Evolutionary conservation across 495 filamentous ascomycete genomes (phyloP), one percentile per base, ranked within the genome.

Genomic region (Copromyces sp.): DNA sequence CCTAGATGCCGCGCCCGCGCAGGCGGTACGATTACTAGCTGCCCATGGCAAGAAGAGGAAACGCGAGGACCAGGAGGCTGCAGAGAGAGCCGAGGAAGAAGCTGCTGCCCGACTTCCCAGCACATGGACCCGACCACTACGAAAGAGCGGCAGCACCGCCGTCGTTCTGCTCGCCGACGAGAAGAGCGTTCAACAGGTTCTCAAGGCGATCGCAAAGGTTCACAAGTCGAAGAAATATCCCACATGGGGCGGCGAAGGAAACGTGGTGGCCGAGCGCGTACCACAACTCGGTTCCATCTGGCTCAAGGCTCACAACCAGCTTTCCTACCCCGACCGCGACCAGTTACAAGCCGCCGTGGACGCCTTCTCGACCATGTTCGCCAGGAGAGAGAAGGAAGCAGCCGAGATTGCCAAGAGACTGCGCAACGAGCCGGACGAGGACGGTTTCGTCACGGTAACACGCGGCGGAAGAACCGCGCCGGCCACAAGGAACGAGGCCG

Each of bases 361-460:
- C 74, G 86, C 89, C 11, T 98, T 91, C 83, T 97, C 98, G 87
- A 86, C 86, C 14, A 82, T 86, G 9, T 98, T 92, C 78, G 84
- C 87, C 69, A 81, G 84, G 61, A 86, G 88, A 39, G 90, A 96
- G 78, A 87, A 89, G 68, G 89, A 90, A 65, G 88, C 89, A 29
- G 85, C 85, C 68, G 88, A 88, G 35, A 83, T 88, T 24, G 89
- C 88, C 40, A 88, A 90, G 74, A 85, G 86, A 71, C 82, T 88
- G 73, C 87, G 91, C 65, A 87, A 90, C 76, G 90, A 91, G 76
- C 93, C 95, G 11, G 95, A 99, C 79, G 94, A 93, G 78, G 96
- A 99, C 81, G 95, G 95, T 11, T 99, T 99, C 78, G 86, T 98
- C 29, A 98, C 93, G 39, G 96, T 99, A 39, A 92, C 90, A 4